A percentile compares a stretch with the other conserved stretches of the same genome.
Evolutionary conservation across 495 filamentous ascomycete genomes (phyloP).

Genomic region (Neurospora sp.): DNA sequence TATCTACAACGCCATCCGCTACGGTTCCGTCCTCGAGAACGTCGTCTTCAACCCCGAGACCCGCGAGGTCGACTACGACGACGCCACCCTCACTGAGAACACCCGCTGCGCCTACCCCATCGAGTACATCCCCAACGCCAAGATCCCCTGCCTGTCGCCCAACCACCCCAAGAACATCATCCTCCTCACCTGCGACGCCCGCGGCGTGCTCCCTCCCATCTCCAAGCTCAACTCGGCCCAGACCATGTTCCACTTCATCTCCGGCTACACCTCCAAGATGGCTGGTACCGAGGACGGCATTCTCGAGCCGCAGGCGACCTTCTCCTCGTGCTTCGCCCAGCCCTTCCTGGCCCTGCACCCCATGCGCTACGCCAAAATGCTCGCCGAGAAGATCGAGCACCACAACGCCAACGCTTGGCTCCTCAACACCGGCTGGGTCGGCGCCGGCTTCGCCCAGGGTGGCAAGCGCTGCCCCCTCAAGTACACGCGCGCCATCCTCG

Average conservation of each 20-base stretch:
- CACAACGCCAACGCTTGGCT: constrained; percentile 98
- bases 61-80: constrained; percentile 89
- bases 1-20: constrained; percentile 93
- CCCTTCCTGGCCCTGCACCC: constrained; percentile 98
- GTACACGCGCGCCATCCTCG: constrained; percentile 97
- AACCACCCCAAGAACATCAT: constrained; percentile 96
- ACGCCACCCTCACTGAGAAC: constrained; percentile 92
- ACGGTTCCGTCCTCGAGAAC: constrained; percentile 96
- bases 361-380: constrained; percentile 97
- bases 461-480: constrained; percentile 98
- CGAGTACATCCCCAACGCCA: constrained; percentile 97
- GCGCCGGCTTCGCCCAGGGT: constrained; percentile 85
- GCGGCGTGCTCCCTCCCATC: constrained; percentile 94
- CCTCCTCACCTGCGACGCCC: constrained; percentile 93
- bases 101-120: constrained; percentile 98
- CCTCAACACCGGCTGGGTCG: constrained; percentile 98
- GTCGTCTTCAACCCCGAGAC: constrained; percentile 91
- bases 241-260: constrained; percentile 99
- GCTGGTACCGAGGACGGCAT: constrained; percentile 96
- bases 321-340: constrained; percentile 99
- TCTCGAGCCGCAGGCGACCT: constrained; percentile 93
- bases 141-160: constrained; percentile 83
- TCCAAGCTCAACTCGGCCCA: constrained; percentile 92
- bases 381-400: constrained; percentile 91
- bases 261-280: constrained; percentile 99